phyloP scores from a whole-genome alignment of 805 yeast genomes.

The Teunomyces atbi region DNA sequence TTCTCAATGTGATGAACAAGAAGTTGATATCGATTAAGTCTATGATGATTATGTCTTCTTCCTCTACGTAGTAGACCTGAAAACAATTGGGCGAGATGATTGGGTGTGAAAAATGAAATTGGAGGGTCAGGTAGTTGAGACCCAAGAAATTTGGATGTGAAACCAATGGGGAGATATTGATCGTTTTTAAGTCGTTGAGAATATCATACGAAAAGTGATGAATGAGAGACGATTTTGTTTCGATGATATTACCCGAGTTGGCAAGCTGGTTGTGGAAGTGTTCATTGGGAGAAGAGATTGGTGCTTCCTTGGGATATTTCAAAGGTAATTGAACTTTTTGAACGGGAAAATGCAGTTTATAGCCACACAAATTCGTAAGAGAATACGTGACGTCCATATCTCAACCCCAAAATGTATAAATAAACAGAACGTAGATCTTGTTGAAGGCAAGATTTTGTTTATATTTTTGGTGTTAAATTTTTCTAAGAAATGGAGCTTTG shows the following conservation, averaged over 20 bases:
- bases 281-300: slow-evolving; percentile 19
- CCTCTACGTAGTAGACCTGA: slow-evolving; percentile 12
- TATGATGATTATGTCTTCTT: slow-evolving; percentile 36
- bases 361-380: slow-evolving; percentile 20
- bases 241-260: slow-evolving; percentile 22
- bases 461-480: slow-evolving; percentile 5
- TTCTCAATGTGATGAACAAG: slow-evolving; percentile 48
- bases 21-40: slow-evolving; percentile 56
- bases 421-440: not conserved
- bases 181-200: slow-evolving; percentile 27
- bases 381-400: slow-evolving; percentile 16
- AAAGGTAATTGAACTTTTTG: slow-evolving; percentile 22
- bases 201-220: slow-evolving; percentile 31
- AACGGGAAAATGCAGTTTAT: slow-evolving; percentile 15
- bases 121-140: slow-evolving; percentile 34
- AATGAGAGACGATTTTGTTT: slow-evolving; percentile 16
- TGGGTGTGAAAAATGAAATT: slow-evolving; percentile 20
- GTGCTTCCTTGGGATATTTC: slow-evolving; percentile 16
- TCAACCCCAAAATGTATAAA: not conserved
- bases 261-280: slow-evolving; percentile 19
- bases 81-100: slow-evolving; percentile 13
- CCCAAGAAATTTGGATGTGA: slow-evolving; percentile 32
- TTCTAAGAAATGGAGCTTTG: slow-evolving; percentile 3
- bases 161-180: slow-evolving; percentile 40
- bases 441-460: not conserved